Conservation (phyloP, 2,329 filamentous ascomycete genomes). For the Sclerotinia trifoliorum region DNA sequence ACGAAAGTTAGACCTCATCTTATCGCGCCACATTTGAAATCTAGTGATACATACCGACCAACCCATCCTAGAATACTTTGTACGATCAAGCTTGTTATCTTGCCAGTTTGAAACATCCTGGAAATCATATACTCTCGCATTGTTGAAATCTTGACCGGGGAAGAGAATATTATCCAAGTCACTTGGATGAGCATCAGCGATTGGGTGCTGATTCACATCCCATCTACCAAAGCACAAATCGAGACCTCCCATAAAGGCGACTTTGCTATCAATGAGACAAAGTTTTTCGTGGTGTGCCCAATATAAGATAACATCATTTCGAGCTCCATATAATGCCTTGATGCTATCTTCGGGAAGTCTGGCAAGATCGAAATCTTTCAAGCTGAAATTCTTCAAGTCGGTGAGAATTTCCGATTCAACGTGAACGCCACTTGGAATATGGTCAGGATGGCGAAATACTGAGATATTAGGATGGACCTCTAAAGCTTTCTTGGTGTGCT, state of each 20-base stretch:
- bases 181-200: conserved; percentile 71
- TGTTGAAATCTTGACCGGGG: conserved; percentile 91
- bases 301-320: conserved; percentile 78
- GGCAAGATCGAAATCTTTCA: conserved; percentile 56
- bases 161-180: conserved; percentile 76
- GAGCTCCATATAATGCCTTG: conserved; percentile 77
- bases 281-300: conserved; percentile 96
- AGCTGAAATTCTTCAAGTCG: conserved; percentile 50
- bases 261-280: conserved; percentile 72
- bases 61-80: conserved; percentile 79
- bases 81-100: conserved; percentile 82
- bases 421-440: conserved; percentile 70
- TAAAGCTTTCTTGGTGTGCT: conserved; percentile 77
- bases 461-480: conserved; percentile 83
- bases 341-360: conserved; percentile 71
- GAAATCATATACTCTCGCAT: conserved; percentile 81
- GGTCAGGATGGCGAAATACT: conserved; percentile 89
- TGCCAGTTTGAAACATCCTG: conserved; percentile 73
- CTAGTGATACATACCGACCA: conserved; percentile 57
- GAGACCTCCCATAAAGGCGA: conserved; percentile 88
- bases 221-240: conserved; percentile 87
- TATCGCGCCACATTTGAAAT: neutral
- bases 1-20: neutral
- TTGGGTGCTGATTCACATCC: conserved; percentile 83
- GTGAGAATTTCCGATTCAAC: conserved; percentile 67